phyloP scores from a whole-genome alignment of 148 eudicot genomes.

The Vaccinium myrtillus region DNA sequence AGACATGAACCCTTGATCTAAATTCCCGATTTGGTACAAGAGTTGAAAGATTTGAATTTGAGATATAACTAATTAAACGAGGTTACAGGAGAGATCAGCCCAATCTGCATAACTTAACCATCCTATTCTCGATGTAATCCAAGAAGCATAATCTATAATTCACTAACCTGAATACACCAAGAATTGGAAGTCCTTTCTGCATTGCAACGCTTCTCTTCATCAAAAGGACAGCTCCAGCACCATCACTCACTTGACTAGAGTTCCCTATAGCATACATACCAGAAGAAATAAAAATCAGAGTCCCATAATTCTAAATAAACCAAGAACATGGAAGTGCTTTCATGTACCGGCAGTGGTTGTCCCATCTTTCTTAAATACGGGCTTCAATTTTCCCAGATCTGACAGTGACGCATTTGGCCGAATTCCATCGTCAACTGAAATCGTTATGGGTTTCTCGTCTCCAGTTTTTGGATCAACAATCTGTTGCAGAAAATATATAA shows the following conservation, averaged over 20 bases:
- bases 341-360: constrained; percentile 89
- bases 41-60: not conserved
- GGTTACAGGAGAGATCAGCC: not conserved
- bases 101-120: not conserved
- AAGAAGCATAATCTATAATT: not conserved
- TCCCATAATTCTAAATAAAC: not conserved
- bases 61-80: not conserved
- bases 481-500: constrained; percentile 29
- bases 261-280: constrained; percentile 52
- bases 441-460: constrained; percentile 79
- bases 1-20: not conserved
- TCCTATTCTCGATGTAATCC: not conserved
- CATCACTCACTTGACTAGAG: constrained; percentile 97
- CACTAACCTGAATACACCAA: constrained; percentile 87
- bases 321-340: not conserved
- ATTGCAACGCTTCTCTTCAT: constrained; percentile 94
- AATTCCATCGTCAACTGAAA: constrained; percentile 87
- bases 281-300: not conserved
- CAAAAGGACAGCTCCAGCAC: constrained; percentile 97
- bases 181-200: constrained; percentile 82
- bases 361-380: constrained; percentile 92
- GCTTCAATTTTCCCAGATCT: constrained; percentile 73
- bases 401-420: constrained; percentile 67
- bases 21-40: not conserved
- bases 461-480: constrained; percentile 97